A percentile compares a stretch with the other conserved stretches of the same genome.
Conservation (phyloP, 768 basidiomycete species). For the Pleurotus salmoneostramineus region DNA sequence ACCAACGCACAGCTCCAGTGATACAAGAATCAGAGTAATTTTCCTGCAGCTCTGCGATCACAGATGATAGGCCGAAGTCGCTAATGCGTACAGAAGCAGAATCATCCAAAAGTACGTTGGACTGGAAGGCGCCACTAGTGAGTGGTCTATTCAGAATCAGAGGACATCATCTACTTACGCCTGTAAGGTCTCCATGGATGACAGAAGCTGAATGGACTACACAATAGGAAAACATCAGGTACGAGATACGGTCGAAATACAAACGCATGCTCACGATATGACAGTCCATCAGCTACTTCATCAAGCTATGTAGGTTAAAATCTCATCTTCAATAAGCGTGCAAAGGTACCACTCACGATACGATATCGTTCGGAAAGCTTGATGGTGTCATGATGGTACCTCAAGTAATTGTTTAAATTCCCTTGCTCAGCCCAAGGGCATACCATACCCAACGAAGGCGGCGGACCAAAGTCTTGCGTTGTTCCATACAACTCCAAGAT, state of each 20-base stretch:
- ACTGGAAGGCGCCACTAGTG: neutral
- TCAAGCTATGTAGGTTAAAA: neutral
- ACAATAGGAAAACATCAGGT: neutral
- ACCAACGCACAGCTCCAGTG: conserved; percentile 3
- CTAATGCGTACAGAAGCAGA: neutral
- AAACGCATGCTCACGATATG: neutral
- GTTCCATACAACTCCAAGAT: conserved; percentile 3
- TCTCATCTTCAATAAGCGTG: neutral
- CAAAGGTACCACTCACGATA: neutral
- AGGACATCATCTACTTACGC: neutral
- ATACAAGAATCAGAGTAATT: neutral
- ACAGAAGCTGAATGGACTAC: neutral
- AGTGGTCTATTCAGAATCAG: neutral
- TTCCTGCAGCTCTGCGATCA: conserved; percentile 4
- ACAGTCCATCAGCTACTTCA: neutral
- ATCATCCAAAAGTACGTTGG: conserved; percentile 2
- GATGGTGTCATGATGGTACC: neutral
- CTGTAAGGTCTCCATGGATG: conserved; percentile 4
- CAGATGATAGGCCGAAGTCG: conserved; percentile 4
- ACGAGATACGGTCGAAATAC: neutral
- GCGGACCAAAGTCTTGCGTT: neutral
- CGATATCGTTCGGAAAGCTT: conserved; percentile 2
- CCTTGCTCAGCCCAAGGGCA: conserved; percentile 3
- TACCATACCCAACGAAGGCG: neutral
- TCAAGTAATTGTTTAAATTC: neutral